Conservation (phyloP, 1,139 yeast genomes). For the Hyphopichia burtonii region DNA sequence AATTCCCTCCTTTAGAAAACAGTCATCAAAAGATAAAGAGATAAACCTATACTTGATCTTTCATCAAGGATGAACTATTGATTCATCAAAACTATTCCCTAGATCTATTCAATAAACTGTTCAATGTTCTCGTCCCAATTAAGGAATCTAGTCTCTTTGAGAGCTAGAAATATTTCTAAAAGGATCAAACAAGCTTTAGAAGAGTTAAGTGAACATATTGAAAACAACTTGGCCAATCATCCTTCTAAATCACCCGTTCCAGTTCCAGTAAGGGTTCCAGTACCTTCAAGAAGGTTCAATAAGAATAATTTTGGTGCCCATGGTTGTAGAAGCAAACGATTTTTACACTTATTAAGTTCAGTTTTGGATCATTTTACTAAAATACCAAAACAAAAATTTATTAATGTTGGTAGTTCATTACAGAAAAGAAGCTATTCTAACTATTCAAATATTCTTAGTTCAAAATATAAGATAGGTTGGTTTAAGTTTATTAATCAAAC, state of each 20-base stretch:
- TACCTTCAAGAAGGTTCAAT: too few relatives aligned
- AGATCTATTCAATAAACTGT: too few relatives aligned
- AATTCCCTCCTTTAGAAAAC: too few relatives aligned
- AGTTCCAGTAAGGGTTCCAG: conserved; percentile 18
- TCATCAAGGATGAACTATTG: too few relatives aligned
- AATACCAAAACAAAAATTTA: not conserved
- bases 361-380: not conserved
- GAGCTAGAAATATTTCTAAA: conserved; percentile 25
- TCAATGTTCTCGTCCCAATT: conserved; percentile 4
- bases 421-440: conserved; percentile 1
- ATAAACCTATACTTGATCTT: too few relatives aligned
- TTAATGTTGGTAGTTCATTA: not conserved
- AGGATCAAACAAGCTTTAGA: conserved; percentile 30
- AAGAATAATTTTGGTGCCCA: too few relatives aligned
- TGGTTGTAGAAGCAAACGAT: too few relatives aligned
- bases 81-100: too few relatives aligned
- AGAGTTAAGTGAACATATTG: conserved; percentile 25
- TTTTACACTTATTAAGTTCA: not conserved
- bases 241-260: conserved; percentile 24
- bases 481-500: not conserved
- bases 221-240: conserved; percentile 4
- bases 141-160: conserved; percentile 17
- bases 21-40: too few relatives aligned
- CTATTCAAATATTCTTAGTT: not conserved
- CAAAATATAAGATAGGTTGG: conserved; percentile 1